These are phyloP conservation scores for Cutaneotrichosporon sp. DNA, from an alignment of 1,284 basidiomycete species.

Conservation along the genomic window DNA sequence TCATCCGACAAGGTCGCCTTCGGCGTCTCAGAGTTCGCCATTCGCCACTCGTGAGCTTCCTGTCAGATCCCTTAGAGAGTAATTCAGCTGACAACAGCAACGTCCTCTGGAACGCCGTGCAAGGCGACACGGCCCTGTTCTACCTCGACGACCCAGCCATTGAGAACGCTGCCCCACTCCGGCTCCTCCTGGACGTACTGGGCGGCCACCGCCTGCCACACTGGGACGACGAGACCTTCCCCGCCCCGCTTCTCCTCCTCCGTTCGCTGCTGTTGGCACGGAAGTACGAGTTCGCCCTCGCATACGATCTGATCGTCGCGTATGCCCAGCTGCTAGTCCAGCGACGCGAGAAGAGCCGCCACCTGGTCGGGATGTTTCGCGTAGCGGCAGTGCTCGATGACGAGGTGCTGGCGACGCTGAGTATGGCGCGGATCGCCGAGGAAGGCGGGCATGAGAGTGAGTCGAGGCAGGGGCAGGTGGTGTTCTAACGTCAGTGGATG, in stretches of 20 bases:
- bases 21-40: neutral
- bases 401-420: neutral
- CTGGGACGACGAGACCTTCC: neutral
- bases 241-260: neutral
- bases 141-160: neutral
- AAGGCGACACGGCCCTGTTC: neutral
- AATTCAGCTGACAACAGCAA: neutral
- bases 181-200: neutral
- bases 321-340: neutral
- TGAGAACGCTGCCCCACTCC: neutral
- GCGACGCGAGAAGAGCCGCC: neutral
- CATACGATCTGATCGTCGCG: neutral
- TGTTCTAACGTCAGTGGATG: neutral
- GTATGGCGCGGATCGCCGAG: neutral
- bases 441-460: neutral
- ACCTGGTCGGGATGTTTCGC: neutral
- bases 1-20: neutral
- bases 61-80: no score
- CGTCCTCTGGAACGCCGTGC: neutral
- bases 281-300: neutral
- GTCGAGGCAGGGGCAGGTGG: no score
- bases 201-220: neutral
- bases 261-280: neutral
- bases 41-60: neutral
- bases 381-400: conserved; percentile 3